These are phyloP conservation scores for Cicer arietinum DNA, from an alignment of 306 rosid species.

Conservation along the genomic window DNA sequence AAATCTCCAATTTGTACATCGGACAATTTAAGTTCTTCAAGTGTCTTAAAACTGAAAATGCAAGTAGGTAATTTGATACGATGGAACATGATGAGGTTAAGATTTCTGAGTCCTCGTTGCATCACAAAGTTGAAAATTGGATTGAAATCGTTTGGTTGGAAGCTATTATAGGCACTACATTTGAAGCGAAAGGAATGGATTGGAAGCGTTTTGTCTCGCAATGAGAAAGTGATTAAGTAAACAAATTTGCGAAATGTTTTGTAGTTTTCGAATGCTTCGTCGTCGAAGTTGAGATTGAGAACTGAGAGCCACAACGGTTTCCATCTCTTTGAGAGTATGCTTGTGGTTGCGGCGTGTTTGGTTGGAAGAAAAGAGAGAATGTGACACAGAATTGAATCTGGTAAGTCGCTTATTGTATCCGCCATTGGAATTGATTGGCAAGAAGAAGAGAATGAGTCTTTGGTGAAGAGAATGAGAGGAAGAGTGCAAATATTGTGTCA, in stretches of 20 bases:
- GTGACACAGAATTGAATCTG: not conserved
- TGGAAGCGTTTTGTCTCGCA: not conserved
- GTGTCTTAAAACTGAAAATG: not conserved
- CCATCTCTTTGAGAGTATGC: constrained; percentile 35
- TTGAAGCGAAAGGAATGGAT: not conserved
- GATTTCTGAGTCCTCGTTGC: not conserved
- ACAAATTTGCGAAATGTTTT: not conserved
- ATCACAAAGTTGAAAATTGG: not conserved
- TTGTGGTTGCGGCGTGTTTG: not conserved
- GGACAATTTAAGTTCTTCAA: not conserved
- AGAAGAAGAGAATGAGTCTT: not conserved
- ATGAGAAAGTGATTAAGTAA: not conserved
- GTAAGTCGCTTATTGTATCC: constrained; percentile 2
- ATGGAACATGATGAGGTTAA: not conserved
- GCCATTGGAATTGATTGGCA: not conserved
- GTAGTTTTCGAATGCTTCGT: not conserved
- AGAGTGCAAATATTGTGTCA: no score
- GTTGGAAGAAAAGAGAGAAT: constrained; percentile 17
- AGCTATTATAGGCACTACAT: not conserved
- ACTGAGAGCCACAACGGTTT: not conserved
- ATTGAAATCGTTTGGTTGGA: not conserved
- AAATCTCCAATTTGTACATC: not conserved
- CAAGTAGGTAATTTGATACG: not conserved
- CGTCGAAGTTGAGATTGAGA: not conserved
- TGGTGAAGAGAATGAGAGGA: not conserved